Percentiles rank a stretch among this genome's conserved stretches.
Evolutionary conservation across 768 basidiomycete species (phyloP).

Genomic region (Lyophyllum shimeji): DNA sequence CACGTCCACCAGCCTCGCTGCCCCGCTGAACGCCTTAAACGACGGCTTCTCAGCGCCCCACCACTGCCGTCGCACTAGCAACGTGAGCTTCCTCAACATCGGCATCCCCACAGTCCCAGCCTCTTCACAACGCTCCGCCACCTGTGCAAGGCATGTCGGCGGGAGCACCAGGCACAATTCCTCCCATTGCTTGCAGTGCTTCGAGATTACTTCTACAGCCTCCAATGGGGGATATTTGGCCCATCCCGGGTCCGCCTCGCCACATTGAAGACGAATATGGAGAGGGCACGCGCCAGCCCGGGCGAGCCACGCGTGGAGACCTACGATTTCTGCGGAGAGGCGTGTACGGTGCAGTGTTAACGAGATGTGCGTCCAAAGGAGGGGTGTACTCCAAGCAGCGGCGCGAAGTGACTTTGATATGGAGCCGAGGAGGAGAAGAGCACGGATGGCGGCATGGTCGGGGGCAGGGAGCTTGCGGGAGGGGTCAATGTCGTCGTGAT

Average conservation of each 20-base stretch:
- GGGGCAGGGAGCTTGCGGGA: neutral
- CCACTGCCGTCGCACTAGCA: neutral
- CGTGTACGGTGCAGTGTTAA: neutral
- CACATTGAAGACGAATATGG: constrained; percentile 2
- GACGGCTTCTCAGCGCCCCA: neutral
- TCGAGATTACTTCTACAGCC: constrained; percentile 1
- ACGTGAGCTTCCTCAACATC: constrained; percentile 4
- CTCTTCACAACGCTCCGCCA: neutral
- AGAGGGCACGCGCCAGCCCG: constrained; percentile 7
- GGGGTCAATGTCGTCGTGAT: neutral
- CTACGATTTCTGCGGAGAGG: neutral
- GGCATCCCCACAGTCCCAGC: neutral
- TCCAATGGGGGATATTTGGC: neutral
- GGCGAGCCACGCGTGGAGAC: constrained; percentile 7
- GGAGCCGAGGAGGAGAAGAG: constrained; percentile 9
- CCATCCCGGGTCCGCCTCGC: neutral
- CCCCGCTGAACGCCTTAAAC: neutral
- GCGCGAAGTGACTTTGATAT: constrained; percentile 6
- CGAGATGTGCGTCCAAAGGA: constrained; percentile 10
- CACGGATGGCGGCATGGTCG: neutral
- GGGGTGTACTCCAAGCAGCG: constrained; percentile 7
- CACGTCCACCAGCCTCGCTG: constrained; percentile 4
- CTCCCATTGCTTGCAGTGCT: constrained; percentile 6
- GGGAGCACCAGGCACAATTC: constrained; percentile 10
- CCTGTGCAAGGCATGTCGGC: neutral